Percentiles rank a stretch among this genome's conserved stretches.
Conservation (phyloP, 2,329 filamentous ascomycete species). For the Macrophomina phaseolina region DNA sequence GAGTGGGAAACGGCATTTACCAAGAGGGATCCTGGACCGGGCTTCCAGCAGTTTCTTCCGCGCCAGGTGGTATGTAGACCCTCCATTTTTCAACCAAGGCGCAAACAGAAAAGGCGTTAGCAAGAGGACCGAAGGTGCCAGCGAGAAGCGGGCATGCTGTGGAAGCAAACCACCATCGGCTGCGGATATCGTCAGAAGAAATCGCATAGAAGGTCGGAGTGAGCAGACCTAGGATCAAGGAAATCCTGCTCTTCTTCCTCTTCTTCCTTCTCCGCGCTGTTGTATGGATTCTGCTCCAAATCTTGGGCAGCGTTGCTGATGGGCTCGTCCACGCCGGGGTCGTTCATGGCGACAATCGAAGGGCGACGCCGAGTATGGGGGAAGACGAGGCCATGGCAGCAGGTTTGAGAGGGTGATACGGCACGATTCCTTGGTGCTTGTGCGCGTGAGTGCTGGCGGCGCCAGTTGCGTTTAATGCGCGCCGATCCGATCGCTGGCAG, state of each 20-base stretch:
- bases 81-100: constrained; percentile 64
- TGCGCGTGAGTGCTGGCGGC: constrained; percentile 8
- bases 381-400: not conserved
- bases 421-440: not conserved
- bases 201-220: not conserved
- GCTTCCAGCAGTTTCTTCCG: constrained; percentile 51
- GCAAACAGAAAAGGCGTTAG: constrained; percentile 61
- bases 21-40: constrained; percentile 61
- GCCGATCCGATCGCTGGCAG: not conserved
- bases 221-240: constrained; percentile 49
- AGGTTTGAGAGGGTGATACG: not conserved
- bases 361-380: not conserved
- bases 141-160: constrained; percentile 64
- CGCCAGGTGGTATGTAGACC: constrained; percentile 55
- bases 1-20: constrained; percentile 37
- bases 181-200: constrained; percentile 30
- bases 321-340: constrained; percentile 59
- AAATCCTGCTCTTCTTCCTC: constrained; percentile 50
- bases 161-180: constrained; percentile 66
- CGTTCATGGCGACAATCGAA: constrained; percentile 49
- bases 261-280: constrained; percentile 41
- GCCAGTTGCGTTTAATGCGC: not conserved
- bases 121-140: constrained; percentile 61
- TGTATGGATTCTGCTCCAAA: constrained; percentile 46
- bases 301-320: constrained; percentile 54